These are phyloP conservation scores for Debaryomyces nepalensis DNA, from an alignment of 1,139 yeast species.

Conservation along the genomic window DNA sequence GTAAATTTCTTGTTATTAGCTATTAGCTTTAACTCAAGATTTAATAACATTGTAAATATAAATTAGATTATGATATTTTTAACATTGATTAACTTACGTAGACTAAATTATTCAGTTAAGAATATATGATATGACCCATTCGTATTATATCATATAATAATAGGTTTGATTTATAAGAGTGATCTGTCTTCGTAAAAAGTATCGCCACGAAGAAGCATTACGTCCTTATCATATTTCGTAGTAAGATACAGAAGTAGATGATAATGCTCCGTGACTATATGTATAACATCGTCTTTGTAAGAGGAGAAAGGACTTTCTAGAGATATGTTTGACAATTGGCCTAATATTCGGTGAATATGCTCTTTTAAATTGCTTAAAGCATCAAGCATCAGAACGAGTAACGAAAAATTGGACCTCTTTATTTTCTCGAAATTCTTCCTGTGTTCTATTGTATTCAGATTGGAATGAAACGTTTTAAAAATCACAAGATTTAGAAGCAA, in stretches of 20 bases:
- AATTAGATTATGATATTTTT: no score
- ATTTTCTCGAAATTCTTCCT: slow-evolving; percentile 1
- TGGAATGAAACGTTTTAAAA: slow-evolving; percentile 8
- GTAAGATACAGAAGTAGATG: slow-evolving; percentile 8
- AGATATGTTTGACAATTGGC: slow-evolving; percentile 6
- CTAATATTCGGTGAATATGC: slow-evolving; percentile 1
- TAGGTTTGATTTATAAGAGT: slow-evolving; percentile 26
- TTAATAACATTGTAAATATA: no score
- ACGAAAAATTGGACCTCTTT: slow-evolving; percentile 1
- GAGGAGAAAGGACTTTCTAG: background rate
- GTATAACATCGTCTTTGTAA: slow-evolving; percentile 6
- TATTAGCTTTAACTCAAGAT: no score
- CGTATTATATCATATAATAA: no score
- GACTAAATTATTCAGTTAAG: no score
- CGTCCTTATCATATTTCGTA: slow-evolving; percentile 7
- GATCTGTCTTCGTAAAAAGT: slow-evolving; percentile 14
- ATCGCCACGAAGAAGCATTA: slow-evolving; percentile 4
- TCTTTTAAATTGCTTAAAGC: slow-evolving; percentile 1
- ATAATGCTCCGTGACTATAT: slow-evolving; percentile 4
- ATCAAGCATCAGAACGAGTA: background rate
- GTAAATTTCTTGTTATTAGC: no score
- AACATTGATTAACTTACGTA: no score
- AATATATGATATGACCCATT: no score
- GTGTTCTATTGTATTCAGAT: slow-evolving; percentile 5
- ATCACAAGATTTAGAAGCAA: slow-evolving; percentile 3